Conservation (phyloP, 768 basidiomycete species). For the Sutorius australiensis region DNA sequence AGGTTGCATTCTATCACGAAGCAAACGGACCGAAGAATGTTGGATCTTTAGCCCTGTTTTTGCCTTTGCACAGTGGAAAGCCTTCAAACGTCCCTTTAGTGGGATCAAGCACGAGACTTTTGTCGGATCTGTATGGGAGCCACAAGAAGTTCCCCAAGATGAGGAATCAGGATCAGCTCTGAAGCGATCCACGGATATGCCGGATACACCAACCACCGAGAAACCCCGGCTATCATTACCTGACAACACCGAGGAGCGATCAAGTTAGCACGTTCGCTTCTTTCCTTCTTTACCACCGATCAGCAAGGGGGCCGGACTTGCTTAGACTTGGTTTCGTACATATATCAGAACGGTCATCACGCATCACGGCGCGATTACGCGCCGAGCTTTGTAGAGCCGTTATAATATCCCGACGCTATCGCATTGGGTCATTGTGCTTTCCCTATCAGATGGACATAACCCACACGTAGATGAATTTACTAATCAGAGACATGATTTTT, state of each 20-base stretch:
- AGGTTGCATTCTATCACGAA: slow-evolving; percentile 23
- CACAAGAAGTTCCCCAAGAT: slow-evolving; percentile 20
- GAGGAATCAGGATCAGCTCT: slow-evolving; percentile 18
- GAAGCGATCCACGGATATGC: slow-evolving; percentile 8
- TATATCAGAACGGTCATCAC: slow-evolving; percentile 2
- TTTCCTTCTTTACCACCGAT: slow-evolving; percentile 2
- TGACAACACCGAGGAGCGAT: slow-evolving; percentile 4
- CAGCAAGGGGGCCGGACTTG: neutral
- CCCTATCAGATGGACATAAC: slow-evolving; percentile 4
- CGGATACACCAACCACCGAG: slow-evolving; percentile 20
- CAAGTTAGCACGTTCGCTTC: slow-evolving; percentile 2
- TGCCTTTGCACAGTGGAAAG: slow-evolving; percentile 49
- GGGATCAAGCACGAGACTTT: slow-evolving; percentile 24
- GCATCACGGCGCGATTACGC: slow-evolving; percentile 11
- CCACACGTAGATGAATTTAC: slow-evolving; percentile 1
- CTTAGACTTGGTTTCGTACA: slow-evolving; percentile 4
- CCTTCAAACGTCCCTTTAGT: slow-evolving; percentile 50
- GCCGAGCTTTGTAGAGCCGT: slow-evolving; percentile 13
- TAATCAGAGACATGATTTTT: slow-evolving; percentile 2
- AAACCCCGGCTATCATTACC: slow-evolving; percentile 8
- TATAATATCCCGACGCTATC: slow-evolving; percentile 17
- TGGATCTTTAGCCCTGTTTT: slow-evolving; percentile 42
- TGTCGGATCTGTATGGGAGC: slow-evolving; percentile 24
- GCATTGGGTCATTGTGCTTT: slow-evolving; percentile 11
- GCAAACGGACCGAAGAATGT: neutral